Percentiles rank a stretch among this genome's conserved stretches.
These are phyloP conservation scores for Luffa aegyptiaca DNA, from an alignment of 306 rosid genomes.

Conservation along the genomic window DNA sequence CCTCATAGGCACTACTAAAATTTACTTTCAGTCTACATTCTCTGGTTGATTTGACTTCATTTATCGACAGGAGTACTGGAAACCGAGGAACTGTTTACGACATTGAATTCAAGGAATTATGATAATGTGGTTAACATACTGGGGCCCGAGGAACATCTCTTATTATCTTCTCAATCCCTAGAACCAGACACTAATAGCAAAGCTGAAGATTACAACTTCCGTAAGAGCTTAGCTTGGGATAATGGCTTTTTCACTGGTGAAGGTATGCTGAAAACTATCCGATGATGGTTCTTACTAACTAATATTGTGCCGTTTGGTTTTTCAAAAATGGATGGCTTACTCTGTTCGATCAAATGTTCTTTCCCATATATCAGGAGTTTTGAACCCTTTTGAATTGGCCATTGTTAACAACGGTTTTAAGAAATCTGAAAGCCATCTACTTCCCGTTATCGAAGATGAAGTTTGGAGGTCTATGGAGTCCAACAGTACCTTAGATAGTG, in stretches of 20 bases:
- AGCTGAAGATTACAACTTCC: slow-evolving; percentile 11
- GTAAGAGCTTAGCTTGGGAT: slow-evolving; percentile 66
- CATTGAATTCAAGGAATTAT: slow-evolving; percentile 9
- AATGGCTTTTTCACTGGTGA: slow-evolving; percentile 44
- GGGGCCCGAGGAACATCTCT: slow-evolving; percentile 23
- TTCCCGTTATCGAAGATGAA: slow-evolving; percentile 24
- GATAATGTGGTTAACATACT: slow-evolving; percentile 14
- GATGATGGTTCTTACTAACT: not conserved
- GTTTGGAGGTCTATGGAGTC: slow-evolving; percentile 36
- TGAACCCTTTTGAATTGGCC: slow-evolving; percentile 45
- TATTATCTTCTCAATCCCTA: slow-evolving; percentile 23
- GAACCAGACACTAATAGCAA: slow-evolving; percentile 20
- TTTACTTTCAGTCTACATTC: not conserved
- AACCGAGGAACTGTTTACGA: slow-evolving; percentile 41
- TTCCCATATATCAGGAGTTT: slow-evolving; percentile 30
- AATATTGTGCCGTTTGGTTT: not conserved
- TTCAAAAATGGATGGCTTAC: not conserved
- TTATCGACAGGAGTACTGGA: slow-evolving; percentile 45
- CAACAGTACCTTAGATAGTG: slow-evolving; percentile 15
- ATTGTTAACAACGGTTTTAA: slow-evolving; percentile 37
- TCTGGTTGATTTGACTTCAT: not conserved
- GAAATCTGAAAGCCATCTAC: slow-evolving; percentile 19
- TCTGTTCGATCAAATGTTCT: not conserved
- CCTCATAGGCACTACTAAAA: not conserved
- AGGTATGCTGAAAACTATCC: slow-evolving; percentile 23